Evolutionary conservation across 768 basidiomycete species (phyloP), one percentile per base, ranked within the genome.

Genomic region (Suillus bovinus): DNA sequence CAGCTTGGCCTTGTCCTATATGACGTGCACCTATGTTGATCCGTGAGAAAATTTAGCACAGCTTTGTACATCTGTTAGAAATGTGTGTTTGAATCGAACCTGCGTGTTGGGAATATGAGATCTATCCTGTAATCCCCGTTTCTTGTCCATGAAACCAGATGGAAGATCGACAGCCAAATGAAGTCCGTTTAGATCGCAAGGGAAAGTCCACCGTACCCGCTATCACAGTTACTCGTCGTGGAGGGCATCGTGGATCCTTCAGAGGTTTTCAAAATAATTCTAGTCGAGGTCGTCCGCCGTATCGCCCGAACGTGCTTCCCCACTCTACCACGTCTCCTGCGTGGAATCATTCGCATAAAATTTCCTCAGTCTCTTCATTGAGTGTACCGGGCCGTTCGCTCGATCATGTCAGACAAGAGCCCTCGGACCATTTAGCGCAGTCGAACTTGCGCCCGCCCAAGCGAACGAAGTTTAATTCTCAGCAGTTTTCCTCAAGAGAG

Each of bases 151-250:
- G 49, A 31, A 17, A 20, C 4, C 29, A 33, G 31, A 68, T 71
- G 70, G 79, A 81, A 63, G 79, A 80, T 63, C 63, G 64, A 2
- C 79, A 81, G 57, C 78, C 77, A 22, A 79, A 80, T 63, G 77
- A 79, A 63, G 61, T 71, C 6, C 77, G 77, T 52, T 67, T 74
- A 59, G 60, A 71, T 31, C 73, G 75, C 44, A 79, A 79, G 60
- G 77, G 78, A 0, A 67, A 58, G 8, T 49, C 69, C 0, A 24
- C 41, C 17, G 59, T 79, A 4, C 79, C 78, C 5, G 66, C 60
- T 17, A 71, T 79, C 27, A 39, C 27, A 56, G 55, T 56, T 41
- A 10, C 33, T 42, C 55, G 63, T 63, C 46, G 27, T 41, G 44
- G 63, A 52, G 50, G 55, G 3, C 9, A 56, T 17, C 55, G 27